Base-by-base conservation (phyloP, 495 filamentous ascomycete species). In the Aspergillus baeticus region DNA sequence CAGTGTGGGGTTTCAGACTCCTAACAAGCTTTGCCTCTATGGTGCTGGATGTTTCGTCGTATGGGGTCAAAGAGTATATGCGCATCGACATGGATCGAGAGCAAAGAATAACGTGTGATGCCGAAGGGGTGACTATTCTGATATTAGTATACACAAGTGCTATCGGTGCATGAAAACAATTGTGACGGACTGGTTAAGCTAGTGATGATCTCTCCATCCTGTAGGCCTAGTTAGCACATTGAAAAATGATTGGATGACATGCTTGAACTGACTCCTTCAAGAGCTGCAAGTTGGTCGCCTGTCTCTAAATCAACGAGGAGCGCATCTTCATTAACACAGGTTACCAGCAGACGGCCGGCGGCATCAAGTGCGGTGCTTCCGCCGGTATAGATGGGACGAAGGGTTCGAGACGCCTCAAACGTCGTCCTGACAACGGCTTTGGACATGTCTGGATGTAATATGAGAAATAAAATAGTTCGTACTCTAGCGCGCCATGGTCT, bases 131-230 rank as follows among this genome's bases (percentile, higher is more conserved):
- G 46, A 98, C 87, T 92, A 63, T 20, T 54, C 38, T 13, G 2
- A 5, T 33, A 29, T 62, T 23, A 61, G 63, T 72, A 67, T 64
- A 45, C 41, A 44, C 20, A 56, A 23, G 66, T 54, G 18, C 10
- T 50, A 46, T 10, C 10, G 31, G 10, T 46, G 15, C 35, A 35
- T 22, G 51, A 18, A 58, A 46, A 46, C 21, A 26, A 41, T 37
- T 44, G 21, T 48, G 31, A 69, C 84, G 62, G 77, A 92, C 89
- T 80, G 39, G 90, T 85, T 46, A 99, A 68, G 7, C 91, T 89
- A 18, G 95, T 96, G 42, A 98, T 88, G 10, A 84, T 74, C 69
- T 99, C 94, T 64, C 90, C 94, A 83, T 98, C 95, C 91, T 96
- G 69, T 6, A 58, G 43, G 39, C 15, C 17, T 23, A 33, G 35